Evolutionary conservation across 2,329 filamentous ascomycete species (phyloP).

Genomic region (Penicillium fuscoglaucum): DNA sequence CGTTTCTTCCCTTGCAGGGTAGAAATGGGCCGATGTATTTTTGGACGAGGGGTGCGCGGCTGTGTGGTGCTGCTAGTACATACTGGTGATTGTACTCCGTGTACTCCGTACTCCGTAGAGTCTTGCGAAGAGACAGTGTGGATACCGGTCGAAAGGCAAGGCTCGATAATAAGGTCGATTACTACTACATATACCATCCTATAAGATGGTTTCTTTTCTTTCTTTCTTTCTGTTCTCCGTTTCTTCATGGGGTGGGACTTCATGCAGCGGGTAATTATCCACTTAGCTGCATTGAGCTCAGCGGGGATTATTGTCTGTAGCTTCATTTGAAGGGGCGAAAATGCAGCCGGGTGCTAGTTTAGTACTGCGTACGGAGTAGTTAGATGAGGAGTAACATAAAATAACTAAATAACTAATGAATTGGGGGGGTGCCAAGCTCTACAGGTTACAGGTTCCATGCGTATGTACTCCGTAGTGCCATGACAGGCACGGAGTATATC

Average conservation of each 20-base stretch:
- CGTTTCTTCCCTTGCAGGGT: constrained; percentile 5
- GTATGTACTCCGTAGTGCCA: too few species aligned
- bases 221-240: too few species aligned
- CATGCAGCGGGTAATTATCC: neutral
- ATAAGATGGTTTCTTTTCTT: neutral
- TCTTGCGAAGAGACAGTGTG: neutral
- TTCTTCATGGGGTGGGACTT: neutral
- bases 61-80: neutral
- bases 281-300: neutral
- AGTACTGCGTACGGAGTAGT: neutral
- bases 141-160: neutral
- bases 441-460: neutral
- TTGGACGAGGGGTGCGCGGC: neutral
- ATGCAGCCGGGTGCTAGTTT: neutral
- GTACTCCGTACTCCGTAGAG: neutral
- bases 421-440: neutral
- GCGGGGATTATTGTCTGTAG: neutral
- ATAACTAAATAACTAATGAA: neutral
- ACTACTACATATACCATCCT: neutral
- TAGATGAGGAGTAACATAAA: neutral
- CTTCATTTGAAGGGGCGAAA: neutral
- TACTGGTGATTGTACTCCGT: neutral
- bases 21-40: constrained; percentile 6
- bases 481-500: neutral
- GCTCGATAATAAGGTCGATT: neutral